Evolutionary conservation across 768 basidiomycete genomes (phyloP), one percentile per base, ranked within the genome.

Genomic region (Phlegmacium glaucopus): DNA sequence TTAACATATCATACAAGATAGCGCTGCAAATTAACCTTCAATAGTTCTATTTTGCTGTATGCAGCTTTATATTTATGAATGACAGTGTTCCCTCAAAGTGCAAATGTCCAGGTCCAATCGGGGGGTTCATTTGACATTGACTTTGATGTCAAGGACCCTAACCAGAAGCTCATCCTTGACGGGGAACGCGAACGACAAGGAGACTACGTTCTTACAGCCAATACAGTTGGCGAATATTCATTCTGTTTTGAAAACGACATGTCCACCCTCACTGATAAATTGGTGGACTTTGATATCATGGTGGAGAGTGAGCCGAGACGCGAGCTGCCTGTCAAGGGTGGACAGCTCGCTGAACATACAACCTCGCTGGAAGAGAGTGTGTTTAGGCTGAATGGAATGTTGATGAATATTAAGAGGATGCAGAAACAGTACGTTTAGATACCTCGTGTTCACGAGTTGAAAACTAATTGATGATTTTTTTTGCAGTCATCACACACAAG

Each of bases 191-290:
- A 98, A 60, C 85, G 90, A 27, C 93, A 96, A 55, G 96, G 96
- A 28, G 96, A 99, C 80, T 98, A 87, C 60, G 91, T 99, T 45
- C 79, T 98, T 52, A 98, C 96, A 4, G 96, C 93, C 15, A 95
- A 96, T 69, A 79, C 79, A 15, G 77, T 85, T 64, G 90, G 90
- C 57, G 90, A 93, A 77, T 93, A 92, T 62, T 65, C 94, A 5
- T 98, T 99, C 74, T 98, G 95, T 72, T 96, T 98, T 65, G 90
- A 93, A 63, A 99, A 99, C 65, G 94, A 97, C 72, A 95, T 95
- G 78, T 90, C 87, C 18, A 90, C 91, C 4, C 76, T 96, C 55
- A 88, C 90, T 10, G 91, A 93, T 70, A 98, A 98, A 67, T 79
- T 98, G 39, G 79, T 99, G 59, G 90, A 93, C 69, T 89, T 93